These are phyloP conservation scores for Haematococcus lacustris DNA, from an alignment of 139 green algal species.

Conservation along the genomic window DNA sequence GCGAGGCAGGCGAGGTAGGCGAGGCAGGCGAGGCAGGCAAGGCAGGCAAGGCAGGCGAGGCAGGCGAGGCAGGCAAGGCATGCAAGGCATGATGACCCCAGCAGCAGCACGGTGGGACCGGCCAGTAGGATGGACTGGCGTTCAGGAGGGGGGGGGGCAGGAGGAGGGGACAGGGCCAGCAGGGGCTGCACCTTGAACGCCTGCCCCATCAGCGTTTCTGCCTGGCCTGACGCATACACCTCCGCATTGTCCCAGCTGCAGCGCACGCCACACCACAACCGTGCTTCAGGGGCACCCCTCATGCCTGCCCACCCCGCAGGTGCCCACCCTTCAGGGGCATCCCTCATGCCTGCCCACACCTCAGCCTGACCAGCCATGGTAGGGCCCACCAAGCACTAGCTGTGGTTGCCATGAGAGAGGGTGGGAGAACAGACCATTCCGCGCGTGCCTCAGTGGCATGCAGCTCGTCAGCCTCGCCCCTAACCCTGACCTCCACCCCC, in stretches of 20 bases:
- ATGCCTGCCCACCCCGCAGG: background rate
- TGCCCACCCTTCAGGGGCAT: background rate
- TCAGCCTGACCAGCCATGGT: background rate
- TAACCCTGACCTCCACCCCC: too few relatives aligned
- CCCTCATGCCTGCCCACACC: background rate
- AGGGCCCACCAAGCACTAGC: background rate
- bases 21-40: too few relatives aligned
- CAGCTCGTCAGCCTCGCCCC: too few relatives aligned
- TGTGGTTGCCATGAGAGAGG: background rate
- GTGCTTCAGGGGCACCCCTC: background rate
- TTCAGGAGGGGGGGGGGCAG: too few relatives aligned
- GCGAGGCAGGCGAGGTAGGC: too few relatives aligned
- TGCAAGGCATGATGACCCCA: too few relatives aligned
- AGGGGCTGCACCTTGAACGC: constrained; percentile 46
- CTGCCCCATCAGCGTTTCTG: constrained; percentile 77
- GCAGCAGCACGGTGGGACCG: background rate
- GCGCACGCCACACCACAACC: background rate
- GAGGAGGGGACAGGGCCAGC: too few relatives aligned
- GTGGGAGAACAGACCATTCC: background rate
- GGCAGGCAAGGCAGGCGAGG: too few relatives aligned
- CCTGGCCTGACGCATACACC: constrained; percentile 66
- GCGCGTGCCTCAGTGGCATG: background rate
- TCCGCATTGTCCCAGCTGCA: constrained; percentile 81
- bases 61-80: too few relatives aligned
- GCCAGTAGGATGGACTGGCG: too few relatives aligned